Conservation (phyloP, 192 early-diverging fungal species). For the Umbelopsis vinacea region DNA sequence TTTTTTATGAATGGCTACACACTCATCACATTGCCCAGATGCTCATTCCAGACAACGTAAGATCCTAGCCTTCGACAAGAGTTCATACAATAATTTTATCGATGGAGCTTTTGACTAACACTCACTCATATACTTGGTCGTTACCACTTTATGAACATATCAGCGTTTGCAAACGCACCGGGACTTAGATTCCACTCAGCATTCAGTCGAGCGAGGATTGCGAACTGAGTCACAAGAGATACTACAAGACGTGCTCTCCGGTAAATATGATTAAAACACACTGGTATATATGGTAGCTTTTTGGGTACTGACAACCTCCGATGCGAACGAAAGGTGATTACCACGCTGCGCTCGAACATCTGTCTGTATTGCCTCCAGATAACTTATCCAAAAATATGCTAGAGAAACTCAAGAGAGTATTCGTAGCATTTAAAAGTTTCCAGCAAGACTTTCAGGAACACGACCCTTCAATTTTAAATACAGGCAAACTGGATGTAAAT, state of each 20-base stretch:
- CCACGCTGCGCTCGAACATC: not conserved
- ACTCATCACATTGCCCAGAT: too few relatives aligned
- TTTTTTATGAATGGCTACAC: too few relatives aligned
- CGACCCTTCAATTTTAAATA: too few relatives aligned
- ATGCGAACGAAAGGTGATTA: not conserved
- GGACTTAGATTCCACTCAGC: too few relatives aligned
- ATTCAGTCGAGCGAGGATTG: too few relatives aligned
- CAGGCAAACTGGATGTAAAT: not conserved
- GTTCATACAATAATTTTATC: too few relatives aligned
- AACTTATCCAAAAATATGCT: not conserved
- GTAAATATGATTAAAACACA: not conserved
- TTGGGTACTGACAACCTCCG: too few relatives aligned
- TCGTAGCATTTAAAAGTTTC: not conserved
- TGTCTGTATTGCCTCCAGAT: not conserved
- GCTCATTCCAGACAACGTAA: not conserved
- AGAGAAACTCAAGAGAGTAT: conserved; percentile 3
- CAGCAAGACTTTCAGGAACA: not conserved
- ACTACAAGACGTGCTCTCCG: not conserved
- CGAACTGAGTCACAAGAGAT: not conserved
- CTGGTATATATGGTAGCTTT: too few relatives aligned
- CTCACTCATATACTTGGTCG: too few relatives aligned
- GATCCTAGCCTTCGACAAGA: not conserved
- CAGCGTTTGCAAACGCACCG: too few relatives aligned
- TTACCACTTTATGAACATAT: too few relatives aligned
- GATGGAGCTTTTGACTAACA: too few relatives aligned